Percentiles rank a stretch among this genome's conserved stretches.
Conservation (phyloP, 129 eudicot species). For the Gnaphalium uliginosum region DNA sequence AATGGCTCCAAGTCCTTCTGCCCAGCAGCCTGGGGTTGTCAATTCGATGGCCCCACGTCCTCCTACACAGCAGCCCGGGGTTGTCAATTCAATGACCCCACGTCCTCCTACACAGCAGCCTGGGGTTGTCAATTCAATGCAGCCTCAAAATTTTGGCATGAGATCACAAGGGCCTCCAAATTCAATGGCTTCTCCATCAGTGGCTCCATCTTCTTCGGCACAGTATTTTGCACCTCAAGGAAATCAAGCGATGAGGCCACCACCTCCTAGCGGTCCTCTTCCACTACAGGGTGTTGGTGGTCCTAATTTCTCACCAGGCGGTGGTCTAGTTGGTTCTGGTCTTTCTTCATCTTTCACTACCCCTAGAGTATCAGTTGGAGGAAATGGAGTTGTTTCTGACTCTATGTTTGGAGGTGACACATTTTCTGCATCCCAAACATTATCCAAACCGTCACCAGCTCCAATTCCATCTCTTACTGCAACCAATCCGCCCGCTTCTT, state of each 20-base stretch:
- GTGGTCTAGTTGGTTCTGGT: slow-evolving; percentile 43
- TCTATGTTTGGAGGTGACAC: slow-evolving; percentile 68
- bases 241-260: slow-evolving; percentile 64
- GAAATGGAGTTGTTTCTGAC: slow-evolving; percentile 52
- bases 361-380: slow-evolving; percentile 50
- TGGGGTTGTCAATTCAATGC: slow-evolving; percentile 41
- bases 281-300: slow-evolving; percentile 47
- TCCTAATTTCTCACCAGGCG: slow-evolving; percentile 41
- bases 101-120: slow-evolving; percentile 51
- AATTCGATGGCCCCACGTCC: slow-evolving; percentile 52
- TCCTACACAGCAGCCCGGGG: slow-evolving; percentile 47
- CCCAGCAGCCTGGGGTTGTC: slow-evolving; percentile 46
- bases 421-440: slow-evolving; percentile 66
- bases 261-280: slow-evolving; percentile 52
- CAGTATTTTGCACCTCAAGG: slow-evolving; percentile 61
- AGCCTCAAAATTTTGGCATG: slow-evolving; percentile 61
- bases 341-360: slow-evolving; percentile 35
- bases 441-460: slow-evolving; percentile 47
- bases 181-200: slow-evolving; percentile 41
- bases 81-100: slow-evolving; percentile 41
- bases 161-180: slow-evolving; percentile 63
- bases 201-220: slow-evolving; percentile 34
- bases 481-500: slow-evolving; percentile 38
- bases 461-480: slow-evolving; percentile 41
- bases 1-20: slow-evolving; percentile 47